A percentile compares a stretch with the other conserved stretches of the same genome.
These are phyloP conservation scores for Coniosporium apollinis DNA, from an alignment of 495 filamentous ascomycete genomes.

Conservation along the genomic window DNA sequence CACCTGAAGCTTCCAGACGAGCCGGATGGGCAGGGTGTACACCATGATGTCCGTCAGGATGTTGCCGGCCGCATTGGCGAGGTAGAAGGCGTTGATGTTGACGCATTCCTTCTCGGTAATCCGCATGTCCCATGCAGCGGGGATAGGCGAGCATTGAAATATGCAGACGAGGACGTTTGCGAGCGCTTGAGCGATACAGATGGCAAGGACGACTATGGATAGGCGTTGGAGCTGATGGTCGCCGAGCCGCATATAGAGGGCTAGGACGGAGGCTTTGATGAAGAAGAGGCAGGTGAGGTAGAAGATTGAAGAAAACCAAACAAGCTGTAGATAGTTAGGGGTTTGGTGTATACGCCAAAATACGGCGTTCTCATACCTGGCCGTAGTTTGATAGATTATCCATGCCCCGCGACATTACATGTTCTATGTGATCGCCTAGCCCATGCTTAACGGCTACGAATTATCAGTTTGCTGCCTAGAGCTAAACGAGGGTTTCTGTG, in stretches of 20 bases:
- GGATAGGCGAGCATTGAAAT: background rate
- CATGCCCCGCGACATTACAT: too few species aligned
- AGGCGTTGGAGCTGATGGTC: background rate
- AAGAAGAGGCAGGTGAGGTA: background rate
- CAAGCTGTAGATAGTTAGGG: too few species aligned
- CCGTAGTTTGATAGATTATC: too few species aligned
- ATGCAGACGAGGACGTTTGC: background rate
- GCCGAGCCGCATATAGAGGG: background rate
- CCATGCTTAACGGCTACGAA: too few species aligned
- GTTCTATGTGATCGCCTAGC: too few species aligned
- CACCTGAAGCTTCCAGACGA: slow-evolving; percentile 6
- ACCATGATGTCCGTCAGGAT: slow-evolving; percentile 6
- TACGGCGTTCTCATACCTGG: too few species aligned
- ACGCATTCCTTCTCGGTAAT: slow-evolving; percentile 5
- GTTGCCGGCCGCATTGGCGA: slow-evolving; percentile 6
- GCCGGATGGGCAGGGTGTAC: slow-evolving; percentile 6
- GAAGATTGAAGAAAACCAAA: background rate
- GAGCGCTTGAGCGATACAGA: background rate
- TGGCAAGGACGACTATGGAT: background rate
- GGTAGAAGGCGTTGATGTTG: slow-evolving; percentile 7
- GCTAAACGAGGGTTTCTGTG: too few species aligned
- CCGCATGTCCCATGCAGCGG: slow-evolving; percentile 1
- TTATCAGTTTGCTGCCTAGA: too few species aligned
- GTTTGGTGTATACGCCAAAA: too few species aligned
- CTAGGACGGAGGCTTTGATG: slow-evolving; percentile 1